Percentiles rank a stretch among this genome's conserved stretches.
Conservation (phyloP, 345 rosid genomes). For the Lepidium africanum region DNA sequence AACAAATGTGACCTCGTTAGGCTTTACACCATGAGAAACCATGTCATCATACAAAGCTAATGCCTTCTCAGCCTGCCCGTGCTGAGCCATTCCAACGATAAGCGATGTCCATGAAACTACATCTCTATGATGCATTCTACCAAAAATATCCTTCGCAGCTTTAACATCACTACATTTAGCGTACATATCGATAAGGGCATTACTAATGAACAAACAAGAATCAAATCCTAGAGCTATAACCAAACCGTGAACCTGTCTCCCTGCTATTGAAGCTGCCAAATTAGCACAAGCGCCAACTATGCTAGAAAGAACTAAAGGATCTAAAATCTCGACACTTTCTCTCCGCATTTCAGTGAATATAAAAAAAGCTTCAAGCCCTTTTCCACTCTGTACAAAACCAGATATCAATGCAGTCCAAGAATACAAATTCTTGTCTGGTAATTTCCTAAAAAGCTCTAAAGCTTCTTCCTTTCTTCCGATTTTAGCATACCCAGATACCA, state of each 20-base stretch:
- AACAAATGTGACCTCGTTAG: constrained; percentile 71
- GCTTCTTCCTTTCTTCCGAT: constrained; percentile 57
- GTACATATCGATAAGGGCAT: constrained; percentile 75
- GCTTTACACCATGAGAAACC: constrained; percentile 56
- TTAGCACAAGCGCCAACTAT: constrained; percentile 68
- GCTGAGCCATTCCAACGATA: constrained; percentile 77
- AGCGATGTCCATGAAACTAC: constrained; percentile 82
- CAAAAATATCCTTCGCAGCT: constrained; percentile 49
- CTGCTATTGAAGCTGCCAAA: constrained; percentile 49
- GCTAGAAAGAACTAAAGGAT: constrained; percentile 74
- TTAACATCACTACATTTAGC: constrained; percentile 72
- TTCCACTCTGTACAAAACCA: constrained; percentile 70
- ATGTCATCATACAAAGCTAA: constrained; percentile 54
- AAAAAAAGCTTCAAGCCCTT: constrained; percentile 43
- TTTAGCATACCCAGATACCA: constrained; percentile 58
- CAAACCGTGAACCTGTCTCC: constrained; percentile 62
- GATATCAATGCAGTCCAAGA: constrained; percentile 70
- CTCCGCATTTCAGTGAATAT: constrained; percentile 66
- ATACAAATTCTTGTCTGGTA: constrained; percentile 45
- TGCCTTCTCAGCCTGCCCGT: constrained; percentile 60
- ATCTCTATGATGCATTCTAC: constrained; percentile 43
- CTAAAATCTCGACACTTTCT: constrained; percentile 52
- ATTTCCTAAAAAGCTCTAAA: constrained; percentile 33
- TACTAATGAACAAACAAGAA: constrained; percentile 57
- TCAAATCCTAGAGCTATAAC: constrained; percentile 45